phyloP scores from a whole-genome alignment of 805 yeast species.

The Schizosaccharomyces osmophilus region DNA sequence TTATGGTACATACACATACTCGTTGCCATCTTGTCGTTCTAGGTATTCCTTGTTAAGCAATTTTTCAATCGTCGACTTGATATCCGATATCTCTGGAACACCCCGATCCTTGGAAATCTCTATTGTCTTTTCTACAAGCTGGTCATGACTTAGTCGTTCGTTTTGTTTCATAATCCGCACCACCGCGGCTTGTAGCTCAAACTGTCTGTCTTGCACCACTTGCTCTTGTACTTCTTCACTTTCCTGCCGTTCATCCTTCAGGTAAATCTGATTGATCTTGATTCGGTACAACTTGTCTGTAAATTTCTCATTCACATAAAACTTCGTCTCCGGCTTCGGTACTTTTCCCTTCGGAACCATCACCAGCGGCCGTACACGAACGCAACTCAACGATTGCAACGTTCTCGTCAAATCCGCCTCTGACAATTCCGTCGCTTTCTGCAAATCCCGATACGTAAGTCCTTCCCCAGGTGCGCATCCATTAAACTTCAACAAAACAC shows the following conservation, averaged over 20 bases:
- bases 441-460: conserved; percentile 38
- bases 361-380: conserved; percentile 43
- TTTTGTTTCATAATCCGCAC: conserved; percentile 14
- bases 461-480: conserved; percentile 20
- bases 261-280: conserved; percentile 18
- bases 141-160: conserved; percentile 10
- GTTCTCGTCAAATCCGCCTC: conserved; percentile 49
- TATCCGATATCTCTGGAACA: conserved; percentile 10
- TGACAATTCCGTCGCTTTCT: conserved; percentile 45
- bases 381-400: conserved; percentile 60
- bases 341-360: conserved; percentile 58
- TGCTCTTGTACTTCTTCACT: conserved; percentile 8
- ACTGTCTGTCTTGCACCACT: conserved; percentile 12
- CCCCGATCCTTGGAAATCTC: conserved; percentile 13
- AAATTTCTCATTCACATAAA: conserved; percentile 43
- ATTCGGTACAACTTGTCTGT: conserved; percentile 42
- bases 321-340: conserved; percentile 36
- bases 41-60: conserved; percentile 12
- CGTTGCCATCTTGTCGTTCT: conserved; percentile 8
- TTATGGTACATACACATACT: conserved; percentile 4
- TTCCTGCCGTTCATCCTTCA: conserved; percentile 10
- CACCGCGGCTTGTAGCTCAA: conserved; percentile 15
- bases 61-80: conserved; percentile 13
- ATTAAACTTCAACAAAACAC: conserved; percentile 50
- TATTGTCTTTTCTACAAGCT: conserved; percentile 11